Base-by-base conservation (phyloP, 1,284 basidiomycete genomes). In the Sanghuangporus weigelae region DNA sequence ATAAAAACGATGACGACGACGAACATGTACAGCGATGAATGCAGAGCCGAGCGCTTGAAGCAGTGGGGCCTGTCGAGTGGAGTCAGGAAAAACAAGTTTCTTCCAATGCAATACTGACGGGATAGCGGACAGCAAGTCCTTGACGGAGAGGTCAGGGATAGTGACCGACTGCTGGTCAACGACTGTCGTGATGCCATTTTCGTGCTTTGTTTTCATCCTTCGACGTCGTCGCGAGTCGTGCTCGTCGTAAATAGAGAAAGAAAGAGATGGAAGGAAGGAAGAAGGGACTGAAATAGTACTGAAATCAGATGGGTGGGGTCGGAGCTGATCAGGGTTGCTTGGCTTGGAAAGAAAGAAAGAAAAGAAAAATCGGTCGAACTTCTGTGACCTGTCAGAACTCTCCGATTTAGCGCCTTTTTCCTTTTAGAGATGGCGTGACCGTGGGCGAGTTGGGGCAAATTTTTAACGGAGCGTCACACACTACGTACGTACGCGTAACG, bases 31-130 rank as follows among this genome's bases (percentile, higher is more conserved):
- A 84, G 70, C n/a, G 85, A 88, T 26, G 95, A 96, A 73, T 82
- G 82, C 72, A 96, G 69, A 1, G 94, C 90, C 0, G 93, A 96
- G 68, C 97, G 92, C 79, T 97, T 83, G 78, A 90, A 95, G 80
- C 96, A 98, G 78, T 96, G 95, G 5, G 90, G 74, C 11, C 95
- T 95, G 69, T 26, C 66, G 49, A 65, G 62, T n/a, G 59, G 21
- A 26, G 14, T 51, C 6, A 51, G 57, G 57, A 59, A 63, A 11
- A 31, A 12, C 21, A 48, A 48, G 54, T 3, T 14, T 16, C 39
- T 19, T 60, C 23, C 39, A 46, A 42, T 62, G 54, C 55, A 65
- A 36, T 16, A 83, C 86, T 68, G 73, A 95, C 93, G 95, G 96
- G 73, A 98, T 97, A 35, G 85, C 86, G 61, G 85, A 86, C 60